phyloP scores from a whole-genome alignment of 768 basidiomycete species.

The Solioccasus polychromus region DNA sequence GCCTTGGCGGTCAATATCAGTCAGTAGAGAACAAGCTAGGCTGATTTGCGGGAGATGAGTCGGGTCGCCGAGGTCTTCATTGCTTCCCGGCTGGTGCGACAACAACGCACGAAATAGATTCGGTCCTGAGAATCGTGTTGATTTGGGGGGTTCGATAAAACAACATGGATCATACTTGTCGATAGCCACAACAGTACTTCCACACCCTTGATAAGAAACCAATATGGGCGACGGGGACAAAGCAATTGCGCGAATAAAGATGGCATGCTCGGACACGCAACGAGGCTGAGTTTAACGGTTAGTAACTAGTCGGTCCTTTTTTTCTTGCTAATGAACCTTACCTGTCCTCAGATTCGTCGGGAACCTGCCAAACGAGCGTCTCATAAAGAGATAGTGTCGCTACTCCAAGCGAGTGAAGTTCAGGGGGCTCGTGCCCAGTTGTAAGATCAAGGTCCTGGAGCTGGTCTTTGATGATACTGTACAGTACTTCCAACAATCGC shows the following conservation, averaged over 20 bases:
- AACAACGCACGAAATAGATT: conserved; percentile 43
- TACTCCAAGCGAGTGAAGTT: conserved; percentile 33
- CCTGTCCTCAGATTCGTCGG: conserved; percentile 42
- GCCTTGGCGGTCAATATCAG: conserved; percentile 39
- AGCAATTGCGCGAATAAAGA: conserved; percentile 49
- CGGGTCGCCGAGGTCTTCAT: conserved; percentile 22
- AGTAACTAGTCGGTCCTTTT: background rate
- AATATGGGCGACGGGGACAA: conserved; percentile 46
- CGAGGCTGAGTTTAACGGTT: conserved; percentile 32
- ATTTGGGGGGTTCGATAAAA: conserved; percentile 4
- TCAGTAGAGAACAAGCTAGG: conserved; percentile 46
- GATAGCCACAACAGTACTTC: conserved; percentile 55
- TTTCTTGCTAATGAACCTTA: conserved; percentile 14
- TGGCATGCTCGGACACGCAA: conserved; percentile 36
- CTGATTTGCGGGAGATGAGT: conserved; percentile 44
- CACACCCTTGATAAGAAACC: conserved; percentile 46
- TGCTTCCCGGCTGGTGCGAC: conserved; percentile 20
- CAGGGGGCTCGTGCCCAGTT: conserved; percentile 21
- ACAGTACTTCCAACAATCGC: conserved; percentile 39
- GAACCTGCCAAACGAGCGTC: conserved; percentile 46
- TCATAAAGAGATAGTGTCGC: conserved; percentile 52
- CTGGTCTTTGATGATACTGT: conserved; percentile 40
- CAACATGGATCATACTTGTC: conserved; percentile 32
- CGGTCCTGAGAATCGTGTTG: conserved; percentile 37
- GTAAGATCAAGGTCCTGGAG: conserved; percentile 34